Conservation (phyloP, 2,329 filamentous ascomycete species). For the Fusarium armeniacum region DNA sequence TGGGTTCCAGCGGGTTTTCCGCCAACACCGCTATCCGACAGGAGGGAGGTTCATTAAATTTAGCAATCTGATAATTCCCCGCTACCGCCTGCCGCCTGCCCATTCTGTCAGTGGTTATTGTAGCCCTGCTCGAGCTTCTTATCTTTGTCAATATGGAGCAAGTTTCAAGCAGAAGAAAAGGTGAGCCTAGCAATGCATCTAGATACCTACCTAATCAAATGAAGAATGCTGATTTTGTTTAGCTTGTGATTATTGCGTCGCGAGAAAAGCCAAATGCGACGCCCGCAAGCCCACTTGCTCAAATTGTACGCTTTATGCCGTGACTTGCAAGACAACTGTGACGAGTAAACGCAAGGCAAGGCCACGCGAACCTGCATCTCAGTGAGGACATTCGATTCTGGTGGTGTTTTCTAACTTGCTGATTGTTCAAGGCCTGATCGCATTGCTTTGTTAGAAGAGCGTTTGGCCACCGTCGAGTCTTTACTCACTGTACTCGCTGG, state of each 20-base stretch:
- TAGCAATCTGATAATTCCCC: not conserved
- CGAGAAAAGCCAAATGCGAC: conserved; percentile 59
- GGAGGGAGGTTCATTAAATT: not conserved
- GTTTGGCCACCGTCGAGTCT: conserved; percentile 40
- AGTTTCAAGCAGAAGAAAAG: conserved; percentile 40
- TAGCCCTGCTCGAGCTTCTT: not conserved
- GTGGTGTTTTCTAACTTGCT: not conserved
- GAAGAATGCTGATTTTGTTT: not conserved
- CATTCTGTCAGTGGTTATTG: not conserved
- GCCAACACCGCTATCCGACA: conserved; percentile 24
- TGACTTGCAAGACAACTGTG: conserved; percentile 48
- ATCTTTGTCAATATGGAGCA: conserved; percentile 23
- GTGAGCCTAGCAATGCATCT: conserved; percentile 5
- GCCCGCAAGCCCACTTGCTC: conserved; percentile 56
- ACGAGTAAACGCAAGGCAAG: conserved; percentile 19
- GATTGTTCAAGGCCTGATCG: conserved; percentile 28
- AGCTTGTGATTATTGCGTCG: conserved; percentile 57
- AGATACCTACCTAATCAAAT: no score
- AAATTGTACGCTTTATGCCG: conserved; percentile 56
- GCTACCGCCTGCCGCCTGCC: conserved; percentile 3
- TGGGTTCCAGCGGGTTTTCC: conserved; percentile 11
- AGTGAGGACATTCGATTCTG: not conserved
- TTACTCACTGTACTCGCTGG: conserved; percentile 23
- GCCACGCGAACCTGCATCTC: conserved; percentile 8
- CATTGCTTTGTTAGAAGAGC: conserved; percentile 35